A percentile compares a stretch with the other conserved stretches of the same genome.
These are phyloP conservation scores for Kwoniella europaea DNA, from an alignment of 768 basidiomycete genomes.

Conservation along the genomic window DNA sequence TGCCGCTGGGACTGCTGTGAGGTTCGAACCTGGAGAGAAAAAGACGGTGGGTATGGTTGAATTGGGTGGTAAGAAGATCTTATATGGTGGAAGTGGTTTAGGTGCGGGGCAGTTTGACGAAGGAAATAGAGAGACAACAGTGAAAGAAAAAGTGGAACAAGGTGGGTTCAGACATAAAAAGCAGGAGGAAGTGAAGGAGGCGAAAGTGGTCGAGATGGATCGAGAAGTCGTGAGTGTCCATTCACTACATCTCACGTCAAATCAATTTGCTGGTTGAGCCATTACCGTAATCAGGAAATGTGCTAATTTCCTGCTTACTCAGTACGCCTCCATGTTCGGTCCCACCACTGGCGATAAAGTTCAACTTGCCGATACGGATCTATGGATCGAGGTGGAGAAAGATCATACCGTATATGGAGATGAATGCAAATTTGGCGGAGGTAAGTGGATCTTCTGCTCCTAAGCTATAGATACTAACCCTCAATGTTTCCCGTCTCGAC, in stretches of 20 bases:
- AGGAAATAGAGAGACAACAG: slow-evolving; percentile 22
- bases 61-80: slow-evolving; percentile 72
- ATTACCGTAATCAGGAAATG: too few relatives aligned
- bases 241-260: not conserved
- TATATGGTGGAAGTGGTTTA: slow-evolving; percentile 81
- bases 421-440: slow-evolving; percentile 97
- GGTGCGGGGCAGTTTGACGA: slow-evolving; percentile 63
- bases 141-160: slow-evolving; percentile 62
- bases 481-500: too few relatives aligned
- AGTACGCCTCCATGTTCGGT: slow-evolving; percentile 91
- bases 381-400: slow-evolving; percentile 91
- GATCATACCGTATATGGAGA: slow-evolving; percentile 92
- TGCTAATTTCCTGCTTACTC: not conserved
- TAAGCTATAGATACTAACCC: not conserved
- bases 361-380: slow-evolving; percentile 80
- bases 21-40: slow-evolving; percentile 91
- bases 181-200: slow-evolving; percentile 60
- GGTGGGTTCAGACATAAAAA: slow-evolving; percentile 72
- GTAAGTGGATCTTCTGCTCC: slow-evolving; percentile 58
- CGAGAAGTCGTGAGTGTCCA: slow-evolving; percentile 53
- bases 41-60: slow-evolving; percentile 82
- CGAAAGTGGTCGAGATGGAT: slow-evolving; percentile 63
- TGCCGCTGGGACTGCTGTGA: slow-evolving; percentile 88
- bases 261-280: too few relatives aligned
- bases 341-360: slow-evolving; percentile 90